Base-by-base conservation (phyloP, 2,329 filamentous ascomycete species). In the Ambrosiella xylebori region DNA sequence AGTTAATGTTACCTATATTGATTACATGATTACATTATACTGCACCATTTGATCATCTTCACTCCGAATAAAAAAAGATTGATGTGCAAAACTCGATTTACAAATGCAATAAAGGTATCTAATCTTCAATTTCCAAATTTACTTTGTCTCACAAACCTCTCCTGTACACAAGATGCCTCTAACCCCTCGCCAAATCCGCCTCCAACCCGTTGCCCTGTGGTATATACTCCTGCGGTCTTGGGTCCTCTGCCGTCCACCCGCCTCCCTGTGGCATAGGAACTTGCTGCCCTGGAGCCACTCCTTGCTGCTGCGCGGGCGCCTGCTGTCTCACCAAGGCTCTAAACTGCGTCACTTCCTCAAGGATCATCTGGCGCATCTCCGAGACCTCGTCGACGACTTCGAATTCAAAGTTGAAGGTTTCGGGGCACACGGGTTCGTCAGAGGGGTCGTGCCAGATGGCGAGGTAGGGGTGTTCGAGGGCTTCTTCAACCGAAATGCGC, bases 381-480 rank as follows among this genome's bases (percentile, higher is more conserved):
- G 77, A 79, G 17, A 98, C 89, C 50, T 97, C 93, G 57, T 98
- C 91, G 44, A 96, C 82, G n/a, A 95, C 84, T 70, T 98, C 93
- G 67, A 98, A 98, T 69, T 91, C 86, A 74, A 98, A 98, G 76
- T 98, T 90, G 73, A 98, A 98, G 15, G 88, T 90, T 13, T 85
- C 87, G 0, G 90, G 90, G 74, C 91, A 97, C 63, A 84, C 81
- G 17, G 93, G 93, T 75, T 98, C 93, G 71, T 98, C 93, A 3
- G 86, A 90, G 56, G 90, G 87, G 65, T 98, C 93, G 74, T 98
- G 93, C 93, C 93, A 97, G 74, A 98, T 96, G 67, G 91, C 82
- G 58, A 98, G 79, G 73, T 98, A 98, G 39, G 86, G 86, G 75
- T 98, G 93, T 75, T 97, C 90, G 59, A 98, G 83, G 15, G 93